phyloP scores from a whole-genome alignment of 768 basidiomycete species.

The Leucosporidium yakuticum region DNA sequence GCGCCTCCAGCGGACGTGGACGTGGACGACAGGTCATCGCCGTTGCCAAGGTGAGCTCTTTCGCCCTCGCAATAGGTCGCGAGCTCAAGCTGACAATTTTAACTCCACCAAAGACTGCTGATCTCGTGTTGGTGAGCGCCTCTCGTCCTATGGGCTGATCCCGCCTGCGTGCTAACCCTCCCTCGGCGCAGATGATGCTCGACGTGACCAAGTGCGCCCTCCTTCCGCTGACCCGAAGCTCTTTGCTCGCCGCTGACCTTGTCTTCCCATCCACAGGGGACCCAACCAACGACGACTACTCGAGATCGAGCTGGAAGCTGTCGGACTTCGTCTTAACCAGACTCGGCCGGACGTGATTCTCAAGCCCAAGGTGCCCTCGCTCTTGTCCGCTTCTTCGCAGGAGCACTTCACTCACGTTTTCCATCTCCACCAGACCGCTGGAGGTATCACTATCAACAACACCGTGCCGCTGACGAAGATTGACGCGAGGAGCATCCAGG shows the following conservation, averaged over 20 bases:
- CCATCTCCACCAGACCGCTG: conserved; percentile 10
- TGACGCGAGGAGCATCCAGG: conserved; percentile 88
- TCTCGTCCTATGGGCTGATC: no score
- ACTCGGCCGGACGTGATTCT: conserved; percentile 85
- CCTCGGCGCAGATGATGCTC: conserved; percentile 57
- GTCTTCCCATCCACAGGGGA: conserved; percentile 34
- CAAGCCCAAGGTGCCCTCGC: conserved; percentile 70
- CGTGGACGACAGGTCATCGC: conserved; percentile 94
- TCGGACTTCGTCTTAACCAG: conserved; percentile 91
- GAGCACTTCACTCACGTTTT: neutral
- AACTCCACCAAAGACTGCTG: conserved; percentile 69
- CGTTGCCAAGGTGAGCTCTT: conserved; percentile 43
- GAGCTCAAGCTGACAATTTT: neutral
- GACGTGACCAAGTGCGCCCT: conserved; percentile 72
- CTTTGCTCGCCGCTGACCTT: neutral
- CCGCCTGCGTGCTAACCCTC: neutral
- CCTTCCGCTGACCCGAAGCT: neutral
- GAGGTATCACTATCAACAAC: conserved; percentile 59
- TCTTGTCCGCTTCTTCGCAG: neutral
- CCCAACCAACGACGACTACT: conserved; percentile 82
- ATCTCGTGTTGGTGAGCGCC: conserved; percentile 61
- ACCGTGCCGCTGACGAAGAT: conserved; percentile 92
- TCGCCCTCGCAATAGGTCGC: no score
- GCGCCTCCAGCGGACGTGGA: conserved; percentile 60
- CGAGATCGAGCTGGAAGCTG: conserved; percentile 90